Conservation (phyloP, 129 eudicot species). For the Tagetes erecta region DNA sequence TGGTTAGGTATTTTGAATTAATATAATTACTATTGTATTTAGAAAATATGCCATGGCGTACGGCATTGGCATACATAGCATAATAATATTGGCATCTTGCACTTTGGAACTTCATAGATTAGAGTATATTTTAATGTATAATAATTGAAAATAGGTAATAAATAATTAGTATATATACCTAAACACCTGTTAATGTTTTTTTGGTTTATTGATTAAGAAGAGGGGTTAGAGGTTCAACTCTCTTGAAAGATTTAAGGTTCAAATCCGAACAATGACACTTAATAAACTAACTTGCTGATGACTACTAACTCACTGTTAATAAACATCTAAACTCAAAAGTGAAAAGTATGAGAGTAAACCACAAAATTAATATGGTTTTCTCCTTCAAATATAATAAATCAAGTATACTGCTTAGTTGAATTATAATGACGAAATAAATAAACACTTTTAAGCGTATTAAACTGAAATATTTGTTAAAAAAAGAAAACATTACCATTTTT, state of each 20-base stretch:
- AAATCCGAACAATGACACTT: too few species aligned
- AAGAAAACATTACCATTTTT: neutral
- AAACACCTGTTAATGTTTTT: too few species aligned
- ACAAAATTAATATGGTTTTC: neutral
- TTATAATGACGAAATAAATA: neutral
- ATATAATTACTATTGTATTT: conserved; percentile 17
- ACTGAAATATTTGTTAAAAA: neutral
- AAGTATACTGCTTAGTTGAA: neutral
- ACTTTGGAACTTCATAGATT: conserved; percentile 11
- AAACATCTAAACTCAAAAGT: neutral
- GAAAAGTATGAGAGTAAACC: neutral
- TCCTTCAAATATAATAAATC: neutral
- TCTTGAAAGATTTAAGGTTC: too few species aligned
- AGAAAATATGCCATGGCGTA: conserved; percentile 24
- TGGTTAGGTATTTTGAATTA: neutral
- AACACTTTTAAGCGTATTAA: neutral
- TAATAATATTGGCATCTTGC: conserved; percentile 29
- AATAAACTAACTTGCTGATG: too few species aligned
- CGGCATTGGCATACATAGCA: conserved; percentile 26
- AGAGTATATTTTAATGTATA: conserved; percentile 16
- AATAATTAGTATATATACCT: too few species aligned
- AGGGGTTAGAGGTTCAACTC: too few species aligned
- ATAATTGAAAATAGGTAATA: too few species aligned
- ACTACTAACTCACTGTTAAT: too few species aligned
- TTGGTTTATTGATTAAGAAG: too few species aligned